Base-by-base conservation (phyloP, 2,329 filamentous ascomycete species). In the Chaetomiaceae sp. region DNA sequence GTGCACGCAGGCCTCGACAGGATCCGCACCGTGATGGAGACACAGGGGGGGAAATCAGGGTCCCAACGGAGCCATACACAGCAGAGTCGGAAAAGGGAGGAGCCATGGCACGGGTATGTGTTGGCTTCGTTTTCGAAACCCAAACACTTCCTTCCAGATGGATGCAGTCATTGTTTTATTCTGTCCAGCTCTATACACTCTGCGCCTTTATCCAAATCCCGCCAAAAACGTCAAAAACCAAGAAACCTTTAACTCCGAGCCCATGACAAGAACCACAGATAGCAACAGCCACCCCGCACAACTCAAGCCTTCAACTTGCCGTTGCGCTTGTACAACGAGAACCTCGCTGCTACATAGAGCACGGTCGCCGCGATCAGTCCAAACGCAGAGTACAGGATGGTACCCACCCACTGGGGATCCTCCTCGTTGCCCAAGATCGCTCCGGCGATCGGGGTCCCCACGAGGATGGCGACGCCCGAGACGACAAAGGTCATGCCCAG, bases 401-500 rank as follows among this genome's bases (percentile, higher is more conserved):
- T 62, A 2, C 62, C 64, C 39, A 56, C 48, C 68, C 68, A 71
- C 23, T 61, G 48, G 2, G 54, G 45, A 7, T 62, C 53, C n/a
- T 53, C 57, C 20, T 59, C 60, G 4, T 53, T 54, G 1, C 62
- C 63, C 49, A 70, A 63, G 61, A 68, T 75, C 46, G 61, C 82
- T 66, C 81, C 68, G 71, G 65, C 76, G 69, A 62, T 77, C 65
- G 56, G 73, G 63, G 55, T 82, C 0, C 70, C 68, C 2, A 79
- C 56, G 69, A 83, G 59, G 68, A 81, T 53, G 68, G 79, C 19
- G 65, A 82, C 61, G 69, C 69, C 68, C 5, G 60, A 50, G 9
- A 63, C 33, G 9, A 63, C 48, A 17, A 71, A 71, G 4, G 53
- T 59, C 68, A 74, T 73, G 4, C 73, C 73, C 59, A 75, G 67